Evolutionary conservation across 2,329 filamentous ascomycete species (phyloP).

Genomic region (Sclerotinia sclerotiorum): DNA sequence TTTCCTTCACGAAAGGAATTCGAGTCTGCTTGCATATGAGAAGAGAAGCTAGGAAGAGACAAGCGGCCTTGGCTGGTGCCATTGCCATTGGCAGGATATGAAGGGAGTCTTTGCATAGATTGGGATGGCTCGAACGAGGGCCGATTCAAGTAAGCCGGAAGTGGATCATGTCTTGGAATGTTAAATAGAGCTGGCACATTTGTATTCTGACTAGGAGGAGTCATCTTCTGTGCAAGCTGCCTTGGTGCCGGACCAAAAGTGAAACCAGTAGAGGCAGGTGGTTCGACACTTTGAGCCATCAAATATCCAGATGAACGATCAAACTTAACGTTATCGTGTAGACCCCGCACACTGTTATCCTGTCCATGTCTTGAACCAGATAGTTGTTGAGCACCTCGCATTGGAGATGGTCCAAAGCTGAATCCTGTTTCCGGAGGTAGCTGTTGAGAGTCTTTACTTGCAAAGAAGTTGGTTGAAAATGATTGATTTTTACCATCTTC

Average conservation of each 20-base stretch:
- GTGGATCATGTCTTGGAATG: neutral
- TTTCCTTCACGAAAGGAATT: neutral
- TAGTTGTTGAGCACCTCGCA: neutral
- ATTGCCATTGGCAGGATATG: neutral
- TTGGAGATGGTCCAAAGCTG: slow-evolving; percentile 10
- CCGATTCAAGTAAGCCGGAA: slow-evolving; percentile 9
- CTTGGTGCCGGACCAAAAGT: neutral
- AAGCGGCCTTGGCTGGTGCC: neutral
- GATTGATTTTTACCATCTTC: neutral
- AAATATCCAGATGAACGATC: neutral
- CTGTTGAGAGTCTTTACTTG: neutral
- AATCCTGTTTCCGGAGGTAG: neutral
- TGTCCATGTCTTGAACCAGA: neutral
- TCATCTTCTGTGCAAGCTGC: neutral
- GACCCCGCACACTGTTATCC: neutral
- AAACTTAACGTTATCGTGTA: neutral
- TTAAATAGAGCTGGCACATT: neutral
- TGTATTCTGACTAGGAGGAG: neutral
- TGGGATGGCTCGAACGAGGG: slow-evolving; percentile 1
- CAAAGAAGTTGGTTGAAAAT: neutral
- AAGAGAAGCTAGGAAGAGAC: slow-evolving; percentile 11
- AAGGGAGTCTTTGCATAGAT: neutral
- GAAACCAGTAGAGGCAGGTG: neutral
- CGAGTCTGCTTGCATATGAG: slow-evolving; percentile 6
- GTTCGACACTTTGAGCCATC: neutral